A percentile compares a stretch with the other conserved stretches of the same genome.
Evolutionary conservation across 306 rosid genomes (phyloP).

Genomic region (Vigna angularis): DNA sequence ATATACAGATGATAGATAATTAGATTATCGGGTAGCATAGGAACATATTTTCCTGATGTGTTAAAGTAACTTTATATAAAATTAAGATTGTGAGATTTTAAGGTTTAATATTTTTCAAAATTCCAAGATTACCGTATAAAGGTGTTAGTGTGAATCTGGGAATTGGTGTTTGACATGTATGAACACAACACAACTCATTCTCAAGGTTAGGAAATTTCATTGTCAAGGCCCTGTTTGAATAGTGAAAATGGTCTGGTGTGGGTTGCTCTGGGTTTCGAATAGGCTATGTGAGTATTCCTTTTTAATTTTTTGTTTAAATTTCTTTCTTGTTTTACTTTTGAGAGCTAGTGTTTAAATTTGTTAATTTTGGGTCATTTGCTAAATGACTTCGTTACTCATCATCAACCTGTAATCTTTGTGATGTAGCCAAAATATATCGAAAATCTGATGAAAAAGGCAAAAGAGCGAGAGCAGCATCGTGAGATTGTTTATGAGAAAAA

Average conservation of each 20-base stretch:
- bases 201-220: not conserved
- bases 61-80: not conserved
- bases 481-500: conserved; percentile 85
- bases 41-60: not conserved
- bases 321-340: conserved; percentile 30
- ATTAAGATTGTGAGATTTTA: not conserved
- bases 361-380: conserved; percentile 18
- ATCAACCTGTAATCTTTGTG: conserved; percentile 33
- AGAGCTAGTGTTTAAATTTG: not conserved
- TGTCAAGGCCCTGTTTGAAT: not conserved
- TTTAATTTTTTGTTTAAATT: conserved; percentile 22
- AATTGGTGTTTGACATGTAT: not conserved
- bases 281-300: conserved; percentile 15
- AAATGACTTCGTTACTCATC: conserved; percentile 26
- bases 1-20: not conserved
- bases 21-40: conserved; percentile 11
- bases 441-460: conserved; percentile 64
- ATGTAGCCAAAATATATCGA: conserved; percentile 83
- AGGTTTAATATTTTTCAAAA: not conserved
- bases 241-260: conserved; percentile 9
- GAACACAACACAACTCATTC: not conserved
- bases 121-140: not conserved
- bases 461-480: conserved; percentile 70
- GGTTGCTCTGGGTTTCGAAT: conserved; percentile 8
- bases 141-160: conserved; percentile 16